Evolutionary conservation across 495 filamentous ascomycete genomes (phyloP), one percentile per base, ranked within the genome.

Genomic region (Daldinia concentrica): DNA sequence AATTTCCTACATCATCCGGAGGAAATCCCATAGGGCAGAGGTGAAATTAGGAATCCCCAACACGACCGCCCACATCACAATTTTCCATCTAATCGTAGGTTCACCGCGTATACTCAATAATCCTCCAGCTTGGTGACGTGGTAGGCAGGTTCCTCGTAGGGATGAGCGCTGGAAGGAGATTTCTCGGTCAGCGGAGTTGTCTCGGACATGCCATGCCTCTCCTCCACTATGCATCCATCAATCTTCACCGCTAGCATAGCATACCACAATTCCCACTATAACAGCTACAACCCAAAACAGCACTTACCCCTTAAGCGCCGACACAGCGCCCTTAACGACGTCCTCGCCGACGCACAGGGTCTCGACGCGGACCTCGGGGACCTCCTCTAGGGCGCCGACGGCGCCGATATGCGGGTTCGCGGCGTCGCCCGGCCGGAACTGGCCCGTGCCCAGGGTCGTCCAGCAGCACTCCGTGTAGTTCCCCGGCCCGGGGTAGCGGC

Each of bases 111-210:
- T 15, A 26, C 19, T 80, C 77, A 90, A 55, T 90, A 85, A 79
- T 89, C 82, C 75, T 92, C 89, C 70, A 91, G 74, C 75, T 85
- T 89, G 78, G 88, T 89, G 36, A 92, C 90, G 68, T 92, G 88
- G 83, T 92, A 93, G 9, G 87, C 85, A 19, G 86, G 84, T 72
- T 89, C 88, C 75, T 92, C 90, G 76, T 92, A 92, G 52, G 90
- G 91, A 83, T 92, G 89, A 48, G 86, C 83, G 71, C 86, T 86
- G 50, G 36, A 32, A n/a, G 22, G 24, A 30, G 54, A 30, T 32
- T 43, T 27, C 19, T 29, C 22, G 24, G 36, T 60, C 43, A 48
- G 43, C 43, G 43, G 43, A 24, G 43, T 24, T 48, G 19, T 3
- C 14, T 48, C 43, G 43, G 43, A 48, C 4, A 48, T 22, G 6